phyloP scores from a whole-genome alignment of 495 filamentous ascomycete genomes.

The Pyrenula aspistea region DNA sequence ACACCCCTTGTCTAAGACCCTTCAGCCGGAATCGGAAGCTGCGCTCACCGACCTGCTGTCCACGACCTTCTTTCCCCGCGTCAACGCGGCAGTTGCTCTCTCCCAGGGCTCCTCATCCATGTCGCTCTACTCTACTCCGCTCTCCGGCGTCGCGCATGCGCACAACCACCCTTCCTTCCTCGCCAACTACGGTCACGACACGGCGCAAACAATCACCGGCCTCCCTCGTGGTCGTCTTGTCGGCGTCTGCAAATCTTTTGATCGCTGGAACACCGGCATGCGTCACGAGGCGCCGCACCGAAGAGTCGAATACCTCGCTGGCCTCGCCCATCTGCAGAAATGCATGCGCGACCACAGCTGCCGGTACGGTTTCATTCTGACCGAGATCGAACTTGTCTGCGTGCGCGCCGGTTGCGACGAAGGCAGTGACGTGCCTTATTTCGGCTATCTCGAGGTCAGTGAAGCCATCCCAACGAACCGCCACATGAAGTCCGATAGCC shows the following conservation, averaged over 20 bases:
- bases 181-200: constrained; percentile 60
- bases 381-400: constrained; percentile 85
- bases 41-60: constrained; percentile 58
- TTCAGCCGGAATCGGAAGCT: constrained; percentile 62
- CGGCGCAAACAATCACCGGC: constrained; percentile 57
- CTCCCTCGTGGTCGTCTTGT: constrained; percentile 69
- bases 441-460: constrained; percentile 71
- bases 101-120: constrained; percentile 51
- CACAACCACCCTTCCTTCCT: constrained; percentile 48
- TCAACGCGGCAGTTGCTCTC: constrained; percentile 65
- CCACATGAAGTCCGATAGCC: constrained; percentile 14
- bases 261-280: constrained; percentile 91
- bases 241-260: constrained; percentile 77
- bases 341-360: constrained; percentile 88
- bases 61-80: constrained; percentile 60
- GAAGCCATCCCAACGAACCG: constrained; percentile 42
- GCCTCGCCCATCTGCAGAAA: constrained; percentile 71
- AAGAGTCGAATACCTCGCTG: constrained; percentile 74
- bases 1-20: constrained; percentile 30
- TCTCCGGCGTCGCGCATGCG: constrained; percentile 34
- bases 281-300: constrained; percentile 67
- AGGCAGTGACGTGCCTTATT: constrained; percentile 59
- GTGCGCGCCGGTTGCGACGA: constrained; percentile 65
- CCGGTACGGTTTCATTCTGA: constrained; percentile 89
- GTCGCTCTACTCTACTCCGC: constrained; percentile 41